Conservation (phyloP, 2,329 filamentous ascomycete species). For the Hirsutella minnesotensis region DNA sequence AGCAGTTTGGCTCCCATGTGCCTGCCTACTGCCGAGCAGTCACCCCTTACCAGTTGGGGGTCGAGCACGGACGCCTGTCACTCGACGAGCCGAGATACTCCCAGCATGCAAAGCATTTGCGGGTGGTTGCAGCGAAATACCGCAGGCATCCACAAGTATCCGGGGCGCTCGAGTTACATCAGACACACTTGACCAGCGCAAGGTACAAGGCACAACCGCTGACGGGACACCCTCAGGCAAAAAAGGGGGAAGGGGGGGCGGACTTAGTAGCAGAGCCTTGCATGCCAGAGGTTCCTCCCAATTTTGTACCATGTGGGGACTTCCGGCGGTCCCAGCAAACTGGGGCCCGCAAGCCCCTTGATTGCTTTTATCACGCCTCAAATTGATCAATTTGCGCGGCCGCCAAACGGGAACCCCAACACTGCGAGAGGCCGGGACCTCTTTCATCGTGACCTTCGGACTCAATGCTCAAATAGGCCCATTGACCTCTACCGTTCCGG, state of each 20-base stretch:
- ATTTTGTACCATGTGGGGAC: conserved; percentile 8
- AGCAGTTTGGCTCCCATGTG: neutral
- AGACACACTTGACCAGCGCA: neutral
- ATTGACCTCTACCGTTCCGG: too few species aligned
- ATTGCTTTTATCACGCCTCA: neutral
- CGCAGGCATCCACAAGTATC: neutral
- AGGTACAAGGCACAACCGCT: neutral
- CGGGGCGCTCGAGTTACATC: neutral
- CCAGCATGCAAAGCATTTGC: too few species aligned
- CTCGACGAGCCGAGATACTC: too few species aligned
- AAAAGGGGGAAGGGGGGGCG: neutral
- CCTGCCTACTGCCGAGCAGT: too few species aligned
- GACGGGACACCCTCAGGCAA: neutral
- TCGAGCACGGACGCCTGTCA: too few species aligned
- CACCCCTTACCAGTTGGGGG: too few species aligned
- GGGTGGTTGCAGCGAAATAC: too few species aligned
- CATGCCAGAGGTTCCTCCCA: conserved; percentile 1
- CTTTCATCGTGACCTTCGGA: too few species aligned
- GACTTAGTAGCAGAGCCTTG: neutral
- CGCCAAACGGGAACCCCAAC: conserved; percentile 1
- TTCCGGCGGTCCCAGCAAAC: conserved; percentile 7
- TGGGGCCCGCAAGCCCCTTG: conserved; percentile 3
- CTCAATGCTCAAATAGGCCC: too few species aligned
- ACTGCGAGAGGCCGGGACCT: too few species aligned
- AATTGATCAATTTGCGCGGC: conserved; percentile 12